phyloP scores from a whole-genome alignment of 116 monocot species.

The Zostera marina region DNA sequence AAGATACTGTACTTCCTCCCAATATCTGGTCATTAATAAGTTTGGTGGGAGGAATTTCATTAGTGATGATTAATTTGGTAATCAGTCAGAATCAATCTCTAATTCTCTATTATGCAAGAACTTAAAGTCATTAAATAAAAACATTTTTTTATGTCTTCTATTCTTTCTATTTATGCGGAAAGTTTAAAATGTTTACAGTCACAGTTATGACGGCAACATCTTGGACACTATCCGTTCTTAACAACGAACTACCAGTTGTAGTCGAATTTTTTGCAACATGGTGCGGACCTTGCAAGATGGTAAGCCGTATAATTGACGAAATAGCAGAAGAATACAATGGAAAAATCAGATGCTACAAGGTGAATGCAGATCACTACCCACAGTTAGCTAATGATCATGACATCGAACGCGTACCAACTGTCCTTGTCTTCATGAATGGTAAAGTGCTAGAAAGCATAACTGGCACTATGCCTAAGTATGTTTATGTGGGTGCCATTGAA shows the following conservation, averaged over 20 bases:
- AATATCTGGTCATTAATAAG: too few species aligned
- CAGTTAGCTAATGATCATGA: slow-evolving; percentile 29
- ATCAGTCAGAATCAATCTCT: too few species aligned
- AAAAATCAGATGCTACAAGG: slow-evolving; percentile 37
- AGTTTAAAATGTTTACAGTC: slow-evolving; percentile 6
- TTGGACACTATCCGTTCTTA: slow-evolving; percentile 45
- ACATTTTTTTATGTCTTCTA: background rate
- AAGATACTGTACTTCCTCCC: too few species aligned
- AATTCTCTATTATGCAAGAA: too few species aligned
- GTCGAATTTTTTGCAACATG: slow-evolving; percentile 77
- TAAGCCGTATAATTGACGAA: slow-evolving; percentile 51
- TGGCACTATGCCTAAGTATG: slow-evolving; percentile 74
- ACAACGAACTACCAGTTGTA: slow-evolving; percentile 46
- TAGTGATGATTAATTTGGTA: too few species aligned
- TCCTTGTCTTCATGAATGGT: slow-evolving; percentile 53
- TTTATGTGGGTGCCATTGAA: slow-evolving; percentile 68
- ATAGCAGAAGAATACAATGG: slow-evolving; percentile 54
- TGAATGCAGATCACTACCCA: slow-evolving; percentile 53
- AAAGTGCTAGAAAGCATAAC: slow-evolving; percentile 46
- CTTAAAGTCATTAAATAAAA: too few species aligned
- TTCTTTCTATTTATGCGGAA: background rate
- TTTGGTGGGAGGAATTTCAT: too few species aligned
- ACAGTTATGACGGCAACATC: slow-evolving; percentile 16
- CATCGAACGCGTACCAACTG: slow-evolving; percentile 59
- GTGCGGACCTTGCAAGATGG: slow-evolving; percentile 87